Conservation (phyloP, 176 grass and related monocot species). For the Hordeum marinum region DNA sequence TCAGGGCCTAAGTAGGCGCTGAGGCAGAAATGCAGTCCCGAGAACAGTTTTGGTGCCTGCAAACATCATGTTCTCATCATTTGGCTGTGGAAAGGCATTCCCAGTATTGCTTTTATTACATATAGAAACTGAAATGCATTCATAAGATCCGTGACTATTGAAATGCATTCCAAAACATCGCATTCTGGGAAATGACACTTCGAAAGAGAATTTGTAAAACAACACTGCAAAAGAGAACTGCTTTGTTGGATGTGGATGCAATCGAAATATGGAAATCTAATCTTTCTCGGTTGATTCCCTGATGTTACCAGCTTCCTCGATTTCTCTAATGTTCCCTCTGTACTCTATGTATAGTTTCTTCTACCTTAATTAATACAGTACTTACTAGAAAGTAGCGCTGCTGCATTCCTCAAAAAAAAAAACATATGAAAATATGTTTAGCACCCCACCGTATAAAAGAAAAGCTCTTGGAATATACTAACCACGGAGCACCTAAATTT, state of each 20-base stretch:
- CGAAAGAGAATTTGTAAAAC: not conserved
- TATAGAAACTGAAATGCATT: not conserved
- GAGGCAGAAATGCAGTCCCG: slow-evolving; percentile 27
- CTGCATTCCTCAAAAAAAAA: too few relatives aligned
- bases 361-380: too few relatives aligned
- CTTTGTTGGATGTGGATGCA: not conserved
- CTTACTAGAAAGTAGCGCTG: too few relatives aligned
- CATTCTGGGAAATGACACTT: not conserved
- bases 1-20: slow-evolving; percentile 25
- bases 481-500: not conserved
- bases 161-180: not conserved
- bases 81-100: not conserved
- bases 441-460: not conserved
- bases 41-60: slow-evolving; percentile 37
- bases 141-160: not conserved
- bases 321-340: too few relatives aligned
- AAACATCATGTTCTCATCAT: not conserved
- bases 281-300: too few relatives aligned
- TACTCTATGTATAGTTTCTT: too few relatives aligned
- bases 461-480: not conserved
- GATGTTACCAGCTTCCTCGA: too few relatives aligned
- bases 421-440: not conserved
- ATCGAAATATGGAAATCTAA: not conserved
- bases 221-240: not conserved
- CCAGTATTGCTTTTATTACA: not conserved